phyloP scores from a whole-genome alignment of 805 yeast genomes.

The Saturnispora besseyi region DNA sequence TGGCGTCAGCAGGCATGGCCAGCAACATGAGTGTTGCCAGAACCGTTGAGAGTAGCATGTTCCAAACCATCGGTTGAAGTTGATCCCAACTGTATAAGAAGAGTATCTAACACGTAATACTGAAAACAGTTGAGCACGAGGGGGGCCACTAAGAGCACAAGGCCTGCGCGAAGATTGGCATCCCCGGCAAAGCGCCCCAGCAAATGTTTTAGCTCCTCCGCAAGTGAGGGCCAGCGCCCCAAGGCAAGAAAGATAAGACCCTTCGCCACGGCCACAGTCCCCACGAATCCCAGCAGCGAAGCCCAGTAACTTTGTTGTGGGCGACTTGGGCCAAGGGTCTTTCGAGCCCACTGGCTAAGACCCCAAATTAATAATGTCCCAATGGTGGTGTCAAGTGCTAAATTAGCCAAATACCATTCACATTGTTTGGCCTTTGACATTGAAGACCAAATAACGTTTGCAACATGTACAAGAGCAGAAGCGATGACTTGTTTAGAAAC shows the following conservation, averaged over 20 bases:
- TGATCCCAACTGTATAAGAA: slow-evolving; percentile 50
- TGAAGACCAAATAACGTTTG: slow-evolving; percentile 48
- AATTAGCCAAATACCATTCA: slow-evolving; percentile 88
- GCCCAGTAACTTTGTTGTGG: neutral
- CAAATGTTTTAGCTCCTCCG: neutral
- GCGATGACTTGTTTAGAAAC: slow-evolving; percentile 87
- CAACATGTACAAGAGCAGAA: slow-evolving; percentile 71
- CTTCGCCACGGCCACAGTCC: slow-evolving; percentile 48
- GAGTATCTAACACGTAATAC: slow-evolving; percentile 61
- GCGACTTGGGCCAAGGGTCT: neutral
- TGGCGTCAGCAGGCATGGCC: slow-evolving; percentile 19
- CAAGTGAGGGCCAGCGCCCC: neutral
- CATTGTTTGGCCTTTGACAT: slow-evolving; percentile 44
- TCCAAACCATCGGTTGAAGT: slow-evolving; percentile 17
- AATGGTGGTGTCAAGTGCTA: slow-evolving; percentile 83
- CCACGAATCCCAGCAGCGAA: slow-evolving; percentile 6
- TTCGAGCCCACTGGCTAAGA: slow-evolving; percentile 15
- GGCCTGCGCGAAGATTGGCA: slow-evolving; percentile 75
- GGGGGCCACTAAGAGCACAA: slow-evolving; percentile 81
- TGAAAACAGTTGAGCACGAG: slow-evolving; percentile 66
- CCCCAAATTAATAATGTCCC: slow-evolving; percentile 74
- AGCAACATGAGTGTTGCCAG: neutral
- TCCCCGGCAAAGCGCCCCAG: slow-evolving; percentile 28
- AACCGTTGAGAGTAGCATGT: neutral
- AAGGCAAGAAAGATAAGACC: slow-evolving; percentile 34